phyloP scores from a whole-genome alignment of 83 land plant species.

The Picea abies region DNA sequence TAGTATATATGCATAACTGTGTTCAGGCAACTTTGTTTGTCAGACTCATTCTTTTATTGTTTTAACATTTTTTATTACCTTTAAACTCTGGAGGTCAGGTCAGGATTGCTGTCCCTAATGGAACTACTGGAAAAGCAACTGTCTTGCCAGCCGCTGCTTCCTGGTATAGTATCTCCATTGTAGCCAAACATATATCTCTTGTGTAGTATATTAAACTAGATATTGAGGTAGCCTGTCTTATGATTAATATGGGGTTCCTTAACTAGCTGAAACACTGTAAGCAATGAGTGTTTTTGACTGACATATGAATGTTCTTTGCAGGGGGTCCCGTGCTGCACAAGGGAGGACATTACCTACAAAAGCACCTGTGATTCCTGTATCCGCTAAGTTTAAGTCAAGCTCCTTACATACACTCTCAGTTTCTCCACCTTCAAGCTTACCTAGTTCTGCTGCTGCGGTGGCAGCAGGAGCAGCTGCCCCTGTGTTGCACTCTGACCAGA shows the following conservation, averaged over 20 bases:
- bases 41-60: background rate
- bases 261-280: background rate
- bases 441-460: background rate
- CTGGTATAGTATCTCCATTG: conserved; percentile 42
- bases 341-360: conserved; percentile 21
- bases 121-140: conserved; percentile 40
- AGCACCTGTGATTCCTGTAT: conserved; percentile 1
- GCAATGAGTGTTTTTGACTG: background rate
- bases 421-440: conserved; percentile 10
- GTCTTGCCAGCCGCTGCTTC: conserved; percentile 76
- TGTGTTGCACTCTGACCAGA: background rate
- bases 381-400: background rate
- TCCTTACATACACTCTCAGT: conserved; percentile 8
- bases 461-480: conserved; percentile 11
- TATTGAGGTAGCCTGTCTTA: background rate
- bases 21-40: too few species aligned
- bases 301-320: conserved; percentile 3
- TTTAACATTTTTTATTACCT: background rate
- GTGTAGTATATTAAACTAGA: background rate
- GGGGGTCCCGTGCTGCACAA: conserved; percentile 52
- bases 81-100: conserved; percentile 18
- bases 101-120: conserved; percentile 40
- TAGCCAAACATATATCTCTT: background rate
- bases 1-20: too few species aligned
- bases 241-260: background rate